Conservation (phyloP, 2,329 filamentous ascomycete species). For the Aspergillus alliaceus region DNA sequence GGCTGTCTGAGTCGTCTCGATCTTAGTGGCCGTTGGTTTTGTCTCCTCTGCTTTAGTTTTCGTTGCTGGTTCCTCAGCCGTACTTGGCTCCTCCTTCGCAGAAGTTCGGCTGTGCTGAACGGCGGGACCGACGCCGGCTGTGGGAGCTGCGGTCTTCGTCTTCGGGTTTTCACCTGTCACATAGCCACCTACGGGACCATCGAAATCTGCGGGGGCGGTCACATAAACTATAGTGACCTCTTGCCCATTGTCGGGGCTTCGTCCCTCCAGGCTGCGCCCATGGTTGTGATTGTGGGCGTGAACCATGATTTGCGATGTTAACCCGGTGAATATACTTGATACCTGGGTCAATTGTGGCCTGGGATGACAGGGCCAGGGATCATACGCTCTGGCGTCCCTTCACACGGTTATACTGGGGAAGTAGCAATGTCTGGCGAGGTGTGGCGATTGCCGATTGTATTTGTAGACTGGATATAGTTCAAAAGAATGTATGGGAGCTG, state of each 20-base stretch:
- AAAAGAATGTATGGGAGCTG: neutral
- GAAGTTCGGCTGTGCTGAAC: conserved; percentile 17
- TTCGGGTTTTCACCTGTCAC: conserved; percentile 33
- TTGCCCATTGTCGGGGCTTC: conserved; percentile 13
- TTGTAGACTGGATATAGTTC: neutral
- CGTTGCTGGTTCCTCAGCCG: conserved; percentile 6
- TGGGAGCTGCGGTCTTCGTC: conserved; percentile 7
- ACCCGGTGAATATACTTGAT: neutral
- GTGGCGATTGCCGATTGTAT: neutral
- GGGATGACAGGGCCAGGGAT: too few relatives aligned
- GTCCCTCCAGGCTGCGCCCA: conserved; percentile 21
- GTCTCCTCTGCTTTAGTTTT: conserved; percentile 12
- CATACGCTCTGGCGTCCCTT: neutral
- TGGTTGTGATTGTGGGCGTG: conserved; percentile 33
- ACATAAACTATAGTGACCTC: conserved; percentile 48
- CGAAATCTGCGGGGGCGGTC: conserved; percentile 54
- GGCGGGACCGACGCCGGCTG: conserved; percentile 31
- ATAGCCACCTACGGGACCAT: conserved; percentile 51
- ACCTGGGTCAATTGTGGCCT: neutral
- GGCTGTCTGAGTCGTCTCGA: conserved; percentile 4
- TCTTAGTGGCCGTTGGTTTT: conserved; percentile 13
- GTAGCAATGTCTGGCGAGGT: too few relatives aligned
- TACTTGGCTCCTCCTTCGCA: conserved; percentile 9
- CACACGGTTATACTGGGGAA: neutral
- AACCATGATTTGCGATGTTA: conserved; percentile 23